phyloP scores from a whole-genome alignment of 345 rosid species.

The Euclidium syriacum region DNA sequence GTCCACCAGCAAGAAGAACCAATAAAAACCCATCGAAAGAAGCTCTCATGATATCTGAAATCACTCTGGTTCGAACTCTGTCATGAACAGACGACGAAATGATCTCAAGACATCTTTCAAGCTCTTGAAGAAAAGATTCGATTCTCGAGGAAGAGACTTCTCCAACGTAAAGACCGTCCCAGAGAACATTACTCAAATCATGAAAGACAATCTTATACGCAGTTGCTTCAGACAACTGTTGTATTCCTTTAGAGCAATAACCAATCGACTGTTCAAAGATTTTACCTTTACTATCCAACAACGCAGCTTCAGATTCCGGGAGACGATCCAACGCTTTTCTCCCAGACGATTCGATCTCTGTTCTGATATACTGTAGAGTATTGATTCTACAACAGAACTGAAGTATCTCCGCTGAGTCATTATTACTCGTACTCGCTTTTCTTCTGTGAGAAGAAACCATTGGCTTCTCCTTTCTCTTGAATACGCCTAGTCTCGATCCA shows the following conservation, averaged over 20 bases:
- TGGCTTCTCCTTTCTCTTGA: slow-evolving; percentile 69
- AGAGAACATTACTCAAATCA: slow-evolving; percentile 70
- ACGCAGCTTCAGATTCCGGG: slow-evolving; percentile 55
- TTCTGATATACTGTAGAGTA: slow-evolving; percentile 65
- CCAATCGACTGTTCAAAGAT: slow-evolving; percentile 65
- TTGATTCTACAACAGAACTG: slow-evolving; percentile 79
- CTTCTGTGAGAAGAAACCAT: slow-evolving; percentile 33
- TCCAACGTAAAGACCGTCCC: slow-evolving; percentile 75
- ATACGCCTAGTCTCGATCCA: slow-evolving; percentile 67
- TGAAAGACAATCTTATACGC: slow-evolving; percentile 81
- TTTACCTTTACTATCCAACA: slow-evolving; percentile 42
- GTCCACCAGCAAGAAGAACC: slow-evolving; percentile 93
- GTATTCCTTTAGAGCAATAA: slow-evolving; percentile 72
- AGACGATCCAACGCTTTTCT: slow-evolving; percentile 54
- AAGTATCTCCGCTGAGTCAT: slow-evolving; percentile 48
- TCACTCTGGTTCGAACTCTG: slow-evolving; percentile 72
- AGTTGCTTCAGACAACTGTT: slow-evolving; percentile 67
- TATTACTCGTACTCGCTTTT: slow-evolving; percentile 49
- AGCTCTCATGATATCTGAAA: slow-evolving; percentile 89
- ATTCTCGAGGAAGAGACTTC: slow-evolving; percentile 77
- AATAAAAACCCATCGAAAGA: slow-evolving; percentile 85
- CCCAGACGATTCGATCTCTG: slow-evolving; percentile 53
- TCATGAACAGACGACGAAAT: slow-evolving; percentile 75
- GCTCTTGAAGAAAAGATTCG: slow-evolving; percentile 76
- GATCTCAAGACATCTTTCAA: slow-evolving; percentile 63